phyloP scores from a whole-genome alignment of 2,329 filamentous ascomycete genomes.

The Neonectria neomacrospora region DNA sequence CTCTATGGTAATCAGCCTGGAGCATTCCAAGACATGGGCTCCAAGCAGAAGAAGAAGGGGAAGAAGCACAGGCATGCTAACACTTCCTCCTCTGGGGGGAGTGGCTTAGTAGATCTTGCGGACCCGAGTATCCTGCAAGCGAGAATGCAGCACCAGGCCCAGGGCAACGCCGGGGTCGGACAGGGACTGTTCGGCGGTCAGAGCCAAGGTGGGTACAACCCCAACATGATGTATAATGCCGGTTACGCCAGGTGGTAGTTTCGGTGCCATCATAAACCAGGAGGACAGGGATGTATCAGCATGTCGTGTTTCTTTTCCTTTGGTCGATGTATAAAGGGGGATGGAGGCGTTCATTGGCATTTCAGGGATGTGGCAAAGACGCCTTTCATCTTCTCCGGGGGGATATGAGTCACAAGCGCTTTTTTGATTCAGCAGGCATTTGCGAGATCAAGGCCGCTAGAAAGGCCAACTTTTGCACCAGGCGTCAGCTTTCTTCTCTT shows the following conservation, averaged over 20 bases:
- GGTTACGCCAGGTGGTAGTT: slow-evolving; percentile 75
- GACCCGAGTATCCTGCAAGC: slow-evolving; percentile 99
- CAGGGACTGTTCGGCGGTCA: slow-evolving; percentile 91
- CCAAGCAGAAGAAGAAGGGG: slow-evolving; percentile 99
- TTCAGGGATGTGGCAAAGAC: slow-evolving; percentile 36
- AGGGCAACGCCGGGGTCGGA: slow-evolving; percentile 84
- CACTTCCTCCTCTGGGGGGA: slow-evolving; percentile 99
- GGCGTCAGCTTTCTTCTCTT: slow-evolving; percentile 47
- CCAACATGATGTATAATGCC: slow-evolving; percentile 83
- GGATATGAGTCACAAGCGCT: slow-evolving; percentile 45
- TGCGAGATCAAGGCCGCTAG: slow-evolving; percentile 45
- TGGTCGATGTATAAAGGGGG: slow-evolving; percentile 35
- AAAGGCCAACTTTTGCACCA: slow-evolving; percentile 46
- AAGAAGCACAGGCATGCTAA: slow-evolving; percentile 99
- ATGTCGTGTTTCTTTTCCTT: slow-evolving; percentile 38
- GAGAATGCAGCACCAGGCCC: slow-evolving; percentile 89
- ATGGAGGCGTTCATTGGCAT: slow-evolving; percentile 46
- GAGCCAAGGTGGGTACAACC: slow-evolving; percentile 95
- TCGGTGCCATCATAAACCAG: slow-evolving; percentile 31
- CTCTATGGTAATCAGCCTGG: slow-evolving; percentile 89
- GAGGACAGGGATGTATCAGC: slow-evolving; percentile 38
- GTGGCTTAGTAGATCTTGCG: slow-evolving; percentile 99
- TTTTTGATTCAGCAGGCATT: slow-evolving; percentile 49
- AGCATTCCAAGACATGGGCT: slow-evolving; percentile 89
- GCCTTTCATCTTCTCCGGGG: slow-evolving; percentile 41